These are phyloP conservation scores for Xylaria sp. DNA, from an alignment of 2,329 filamentous ascomycete species.

Conservation along the genomic window DNA sequence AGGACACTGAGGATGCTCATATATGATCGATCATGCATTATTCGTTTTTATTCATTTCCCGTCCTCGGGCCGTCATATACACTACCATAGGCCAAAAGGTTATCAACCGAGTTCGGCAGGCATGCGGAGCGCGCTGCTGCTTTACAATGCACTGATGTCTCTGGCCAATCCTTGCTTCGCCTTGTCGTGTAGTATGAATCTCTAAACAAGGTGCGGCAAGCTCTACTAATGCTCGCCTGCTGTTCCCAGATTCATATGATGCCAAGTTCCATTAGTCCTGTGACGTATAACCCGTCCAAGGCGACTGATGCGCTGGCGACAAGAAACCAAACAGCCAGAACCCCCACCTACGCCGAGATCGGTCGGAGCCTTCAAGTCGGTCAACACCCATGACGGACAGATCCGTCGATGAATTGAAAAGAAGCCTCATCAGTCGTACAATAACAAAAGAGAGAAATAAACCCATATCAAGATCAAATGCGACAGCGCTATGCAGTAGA, in stretches of 20 bases:
- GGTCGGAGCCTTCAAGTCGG: conserved; percentile 21
- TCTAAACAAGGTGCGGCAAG: conserved; percentile 24
- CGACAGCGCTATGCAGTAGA: conserved; percentile 45
- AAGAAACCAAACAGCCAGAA: conserved; percentile 20
- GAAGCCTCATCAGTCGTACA: conserved; percentile 38
- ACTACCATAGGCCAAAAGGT: conserved; percentile 19
- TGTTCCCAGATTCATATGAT: conserved; percentile 21
- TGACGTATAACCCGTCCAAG: conserved; percentile 17
- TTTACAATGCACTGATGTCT: conserved; percentile 5
- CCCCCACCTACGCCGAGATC: conserved; percentile 25
- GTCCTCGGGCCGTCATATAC: conserved; percentile 22
- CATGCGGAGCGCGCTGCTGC: conserved; percentile 15
- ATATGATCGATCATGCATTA: conserved; percentile 21
- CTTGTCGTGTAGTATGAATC: conserved; percentile 8
- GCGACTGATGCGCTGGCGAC: conserved; percentile 13
- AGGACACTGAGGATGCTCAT: no score
- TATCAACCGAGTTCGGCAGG: conserved; percentile 20
- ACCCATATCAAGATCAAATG: conserved; percentile 41
- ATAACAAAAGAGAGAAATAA: conserved; percentile 33
- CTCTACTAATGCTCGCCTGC: conserved; percentile 10
- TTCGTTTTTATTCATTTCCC: conserved; percentile 31
- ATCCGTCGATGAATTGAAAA: conserved; percentile 27
- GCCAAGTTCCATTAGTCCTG: conserved; percentile 22
- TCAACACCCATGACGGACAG: conserved; percentile 12
- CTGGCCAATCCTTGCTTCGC: conserved; percentile 12